Percentiles rank a stretch among this genome's conserved stretches.
Conservation (phyloP, 2,329 filamentous ascomycete species). For the Colletotrichum orbiculare region DNA sequence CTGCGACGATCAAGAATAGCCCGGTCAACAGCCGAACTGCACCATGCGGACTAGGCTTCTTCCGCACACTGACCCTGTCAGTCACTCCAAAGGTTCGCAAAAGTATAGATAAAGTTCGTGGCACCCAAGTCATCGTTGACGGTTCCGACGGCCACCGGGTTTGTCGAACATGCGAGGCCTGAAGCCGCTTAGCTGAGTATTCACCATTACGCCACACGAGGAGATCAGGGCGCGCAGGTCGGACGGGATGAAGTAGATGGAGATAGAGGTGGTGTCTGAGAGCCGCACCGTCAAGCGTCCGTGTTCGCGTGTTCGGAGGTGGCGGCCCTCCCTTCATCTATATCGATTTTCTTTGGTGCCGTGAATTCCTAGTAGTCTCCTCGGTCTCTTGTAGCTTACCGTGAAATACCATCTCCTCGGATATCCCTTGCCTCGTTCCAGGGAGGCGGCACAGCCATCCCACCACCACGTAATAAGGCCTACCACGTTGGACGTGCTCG, state of each 20-base stretch:
- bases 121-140: constrained; percentile 48
- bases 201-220: constrained; percentile 63
- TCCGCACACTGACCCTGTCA: constrained; percentile 56
- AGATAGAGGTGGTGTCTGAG: constrained; percentile 58
- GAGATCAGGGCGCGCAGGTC: constrained; percentile 57
- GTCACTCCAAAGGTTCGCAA: constrained; percentile 58
- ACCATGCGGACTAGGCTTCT: constrained; percentile 55
- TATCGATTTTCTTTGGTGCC: constrained; percentile 49
- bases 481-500: constrained; percentile 49
- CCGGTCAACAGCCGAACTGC: constrained; percentile 52
- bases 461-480: too few relatives aligned
- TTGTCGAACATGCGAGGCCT: constrained; percentile 63
- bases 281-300: constrained; percentile 52
- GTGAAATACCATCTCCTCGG: constrained; percentile 58
- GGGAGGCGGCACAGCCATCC: constrained; percentile 38
- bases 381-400: constrained; percentile 52
- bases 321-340: constrained; percentile 55
- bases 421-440: constrained; percentile 32
- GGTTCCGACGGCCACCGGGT: constrained; percentile 56
- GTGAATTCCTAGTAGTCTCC: constrained; percentile 49
- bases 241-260: constrained; percentile 55
- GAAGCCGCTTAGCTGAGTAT: constrained; percentile 63
- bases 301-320: constrained; percentile 49
- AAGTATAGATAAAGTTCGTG: constrained; percentile 62
- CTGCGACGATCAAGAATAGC: constrained; percentile 52